These are phyloP conservation scores for Lactarius hatsudake DNA, from an alignment of 768 basidiomycete genomes.

Conservation along the genomic window DNA sequence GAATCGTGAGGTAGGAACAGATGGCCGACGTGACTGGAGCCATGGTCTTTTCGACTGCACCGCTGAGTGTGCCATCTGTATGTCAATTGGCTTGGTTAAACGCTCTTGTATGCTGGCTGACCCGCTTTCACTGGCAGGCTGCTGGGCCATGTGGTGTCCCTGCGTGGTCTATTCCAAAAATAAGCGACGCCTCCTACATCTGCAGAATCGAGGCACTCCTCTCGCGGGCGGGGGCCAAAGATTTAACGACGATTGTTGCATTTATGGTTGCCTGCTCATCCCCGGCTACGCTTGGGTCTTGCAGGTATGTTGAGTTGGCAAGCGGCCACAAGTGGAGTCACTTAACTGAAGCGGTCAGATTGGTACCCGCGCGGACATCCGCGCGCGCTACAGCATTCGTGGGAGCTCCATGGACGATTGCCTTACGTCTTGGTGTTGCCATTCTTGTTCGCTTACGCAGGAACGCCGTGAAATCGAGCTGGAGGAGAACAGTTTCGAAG, in stretches of 20 bases:
- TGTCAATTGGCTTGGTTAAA: conserved; percentile 13
- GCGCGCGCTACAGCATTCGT: conserved; percentile 45
- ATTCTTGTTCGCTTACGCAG: conserved; percentile 49
- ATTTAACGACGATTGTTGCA: conserved; percentile 38
- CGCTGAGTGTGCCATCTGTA: conserved; percentile 31
- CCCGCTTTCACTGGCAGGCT: conserved; percentile 29
- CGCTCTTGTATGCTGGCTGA: conserved; percentile 22
- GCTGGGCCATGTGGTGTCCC: conserved; percentile 40
- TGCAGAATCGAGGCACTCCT: conserved; percentile 37
- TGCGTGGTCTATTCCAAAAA: conserved; percentile 42
- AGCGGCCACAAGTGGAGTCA: not conserved
- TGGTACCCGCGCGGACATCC: conserved; percentile 38
- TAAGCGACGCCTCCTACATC: conserved; percentile 42
- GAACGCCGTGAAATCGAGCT: conserved; percentile 47
- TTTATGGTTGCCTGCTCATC: conserved; percentile 35
- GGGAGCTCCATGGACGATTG: conserved; percentile 44
- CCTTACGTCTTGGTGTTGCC: conserved; percentile 41
- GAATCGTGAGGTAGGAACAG: conserved; percentile 29
- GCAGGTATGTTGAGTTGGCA: conserved; percentile 35
- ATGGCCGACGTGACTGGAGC: conserved; percentile 38
- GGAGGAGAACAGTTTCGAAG: conserved; percentile 42
- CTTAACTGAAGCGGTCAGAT: conserved; percentile 24
- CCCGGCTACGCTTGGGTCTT: conserved; percentile 37
- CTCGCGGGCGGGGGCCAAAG: conserved; percentile 36
- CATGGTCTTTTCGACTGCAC: conserved; percentile 32